Percentiles rank a stretch among this genome's conserved stretches.
Conservation (phyloP, 129 eudicot genomes). For the Erigeron canadensis region DNA sequence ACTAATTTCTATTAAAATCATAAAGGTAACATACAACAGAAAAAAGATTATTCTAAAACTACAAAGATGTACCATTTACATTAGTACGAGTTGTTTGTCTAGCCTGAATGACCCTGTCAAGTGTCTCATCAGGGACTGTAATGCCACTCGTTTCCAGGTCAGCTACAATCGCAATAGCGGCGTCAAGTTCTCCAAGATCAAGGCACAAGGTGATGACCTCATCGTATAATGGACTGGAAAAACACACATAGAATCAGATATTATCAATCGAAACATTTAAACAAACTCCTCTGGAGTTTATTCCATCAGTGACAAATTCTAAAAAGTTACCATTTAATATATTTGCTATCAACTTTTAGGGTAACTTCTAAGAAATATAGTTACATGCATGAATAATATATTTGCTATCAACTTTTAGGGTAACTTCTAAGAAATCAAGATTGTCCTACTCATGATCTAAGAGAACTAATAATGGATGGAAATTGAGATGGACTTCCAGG, state of each 20-base stretch:
- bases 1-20: slow-evolving; percentile 22
- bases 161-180: slow-evolving; percentile 85
- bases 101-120: slow-evolving; percentile 79
- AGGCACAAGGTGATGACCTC: slow-evolving; percentile 82
- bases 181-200: slow-evolving; percentile 92
- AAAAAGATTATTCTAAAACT: slow-evolving; percentile 2
- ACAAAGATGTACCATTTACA: slow-evolving; percentile 48
- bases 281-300: slow-evolving; percentile 2
- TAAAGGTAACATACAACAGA: slow-evolving; percentile 28
- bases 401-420: background rate
- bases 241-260: slow-evolving; percentile 11
- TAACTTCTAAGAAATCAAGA: background rate
- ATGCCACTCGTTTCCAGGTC: slow-evolving; percentile 90
- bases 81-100: slow-evolving; percentile 61
- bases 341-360: background rate
- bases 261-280: background rate
- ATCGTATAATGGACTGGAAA: slow-evolving; percentile 79
- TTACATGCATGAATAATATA: background rate
- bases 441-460: background rate
- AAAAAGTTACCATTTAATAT: background rate
- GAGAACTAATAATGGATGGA: background rate
- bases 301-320: background rate
- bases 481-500: background rate
- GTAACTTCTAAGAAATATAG: background rate
- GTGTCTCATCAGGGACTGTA: slow-evolving; percentile 78